Percentiles rank a stretch among this genome's conserved stretches.
Evolutionary conservation across 2,329 filamentous ascomycete genomes (phyloP).

Genomic region (Pyrenophora seminiperda): DNA sequence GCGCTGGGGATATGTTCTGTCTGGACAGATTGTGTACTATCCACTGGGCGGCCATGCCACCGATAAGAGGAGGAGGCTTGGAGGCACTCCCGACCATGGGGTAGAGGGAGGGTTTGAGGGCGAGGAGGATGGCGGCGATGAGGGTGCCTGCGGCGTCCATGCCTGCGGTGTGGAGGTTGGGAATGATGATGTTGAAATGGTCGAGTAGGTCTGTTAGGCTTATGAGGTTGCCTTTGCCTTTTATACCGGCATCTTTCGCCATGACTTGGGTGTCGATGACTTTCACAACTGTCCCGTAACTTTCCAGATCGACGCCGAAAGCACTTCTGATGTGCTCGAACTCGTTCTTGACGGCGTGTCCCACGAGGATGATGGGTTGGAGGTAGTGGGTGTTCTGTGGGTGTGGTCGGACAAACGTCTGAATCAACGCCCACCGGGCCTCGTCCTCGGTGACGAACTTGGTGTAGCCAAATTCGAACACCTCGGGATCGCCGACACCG

Average conservation of each 20-base stretch:
- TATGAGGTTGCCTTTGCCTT: slow-evolving; percentile 12
- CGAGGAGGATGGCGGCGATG: slow-evolving; percentile 19
- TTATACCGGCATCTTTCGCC: slow-evolving; percentile 13
- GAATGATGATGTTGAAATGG: slow-evolving; percentile 15
- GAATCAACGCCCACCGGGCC: slow-evolving; percentile 6
- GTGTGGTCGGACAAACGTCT: slow-evolving; percentile 13
- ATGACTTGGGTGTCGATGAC: slow-evolving; percentile 27
- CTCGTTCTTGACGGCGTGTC: slow-evolving; percentile 20
- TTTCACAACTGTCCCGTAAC: slow-evolving; percentile 21
- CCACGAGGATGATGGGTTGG: slow-evolving; percentile 27
- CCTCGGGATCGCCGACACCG: slow-evolving; percentile 19
- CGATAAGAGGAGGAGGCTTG: slow-evolving; percentile 1
- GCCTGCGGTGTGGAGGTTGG: slow-evolving; percentile 21
- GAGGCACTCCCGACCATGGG: background rate
- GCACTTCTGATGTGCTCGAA: slow-evolving; percentile 14
- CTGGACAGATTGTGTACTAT: too few relatives aligned
- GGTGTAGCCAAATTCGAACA: slow-evolving; percentile 21
- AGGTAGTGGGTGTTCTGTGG: background rate
- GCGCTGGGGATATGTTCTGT: background rate
- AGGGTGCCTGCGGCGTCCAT: slow-evolving; percentile 23
- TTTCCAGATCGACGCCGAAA: slow-evolving; percentile 15
- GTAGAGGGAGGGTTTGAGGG: slow-evolving; percentile 12
- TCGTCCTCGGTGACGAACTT: slow-evolving; percentile 19
- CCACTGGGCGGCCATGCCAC: background rate
- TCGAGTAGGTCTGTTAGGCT: slow-evolving; percentile 15